Conservation (phyloP, 2,329 filamentous ascomycete species). For the Clarireedia hainanense region DNA sequence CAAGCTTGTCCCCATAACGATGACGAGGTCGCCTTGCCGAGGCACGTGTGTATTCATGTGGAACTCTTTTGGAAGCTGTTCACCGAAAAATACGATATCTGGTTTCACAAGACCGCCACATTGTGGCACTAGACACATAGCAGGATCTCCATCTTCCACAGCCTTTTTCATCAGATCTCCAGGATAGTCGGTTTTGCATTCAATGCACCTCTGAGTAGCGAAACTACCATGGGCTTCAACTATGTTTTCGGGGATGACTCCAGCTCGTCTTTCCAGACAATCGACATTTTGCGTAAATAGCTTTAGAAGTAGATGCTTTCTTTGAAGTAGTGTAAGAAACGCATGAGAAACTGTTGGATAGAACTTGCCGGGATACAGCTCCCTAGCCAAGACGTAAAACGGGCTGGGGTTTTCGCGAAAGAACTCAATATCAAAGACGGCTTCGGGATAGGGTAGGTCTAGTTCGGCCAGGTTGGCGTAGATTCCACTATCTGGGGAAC, state of each 20-base stretch:
- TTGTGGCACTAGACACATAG: slow-evolving; percentile 50
- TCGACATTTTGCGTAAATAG: slow-evolving; percentile 98
- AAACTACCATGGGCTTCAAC: slow-evolving; percentile 96
- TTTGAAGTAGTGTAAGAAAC: slow-evolving; percentile 75
- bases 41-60: slow-evolving; percentile 49
- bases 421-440: slow-evolving; percentile 88
- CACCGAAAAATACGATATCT: slow-evolving; percentile 79
- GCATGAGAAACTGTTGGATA: slow-evolving; percentile 83
- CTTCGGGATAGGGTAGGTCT: slow-evolving; percentile 81
- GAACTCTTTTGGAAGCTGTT: slow-evolving; percentile 59
- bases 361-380: slow-evolving; percentile 86
- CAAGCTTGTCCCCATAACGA: slow-evolving; percentile 85
- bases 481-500: slow-evolving; percentile 84
- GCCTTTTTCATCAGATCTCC: slow-evolving; percentile 65
- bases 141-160: slow-evolving; percentile 60
- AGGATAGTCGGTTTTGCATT: slow-evolving; percentile 68
- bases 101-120: slow-evolving; percentile 75
- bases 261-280: slow-evolving; percentile 81
- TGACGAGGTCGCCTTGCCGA: slow-evolving; percentile 62
- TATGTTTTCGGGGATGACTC: slow-evolving; percentile 72
- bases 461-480: slow-evolving; percentile 87
- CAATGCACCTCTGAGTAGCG: slow-evolving; percentile 82
- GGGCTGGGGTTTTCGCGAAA: slow-evolving; percentile 78
- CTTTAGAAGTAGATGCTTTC: slow-evolving; percentile 71
- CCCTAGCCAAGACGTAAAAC: slow-evolving; percentile 87